Evolutionary conservation across 352 stramenopile genomes (phyloP), one percentile per base, ranked within the genome.

Genomic region (Thraustochytrium sp.): DNA sequence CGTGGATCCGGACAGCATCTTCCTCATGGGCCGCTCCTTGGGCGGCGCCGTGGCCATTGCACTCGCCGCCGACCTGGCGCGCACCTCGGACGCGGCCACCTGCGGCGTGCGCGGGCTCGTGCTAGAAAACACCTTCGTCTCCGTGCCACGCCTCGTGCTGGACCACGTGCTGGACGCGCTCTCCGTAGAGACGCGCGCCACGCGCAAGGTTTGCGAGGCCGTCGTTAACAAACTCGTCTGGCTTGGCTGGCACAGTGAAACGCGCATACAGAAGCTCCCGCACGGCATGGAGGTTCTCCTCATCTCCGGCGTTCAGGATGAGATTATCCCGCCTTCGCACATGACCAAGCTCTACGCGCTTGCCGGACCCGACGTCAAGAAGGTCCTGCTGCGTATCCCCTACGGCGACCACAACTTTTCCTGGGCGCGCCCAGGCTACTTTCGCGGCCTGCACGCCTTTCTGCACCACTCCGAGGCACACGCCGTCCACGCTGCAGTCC

Each of bases 21-120:
- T 89, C 21, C n/a, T 87, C n/a, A 89, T 89, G 53, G 88, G 88
- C 2, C 49, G 88, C 54, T 83, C 74, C 3, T 37, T 83, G 21
- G 68, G 68, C 34, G 68, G 68, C n/a, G 68, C 68, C 5, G 68
- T 80, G 13, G n/a, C n/a, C 44, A 80, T 80, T 26, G 68, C 46
- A 0, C 23, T 80, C 34, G 68, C 68, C 16, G 18, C 13, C 29
- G 26, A 44, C 16, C 36, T 61, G 29, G 68, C 65, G n/a, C 46
- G 31, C 42, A 36, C 42, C 31, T 68, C 18, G 65, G 11, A 4
- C 65, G 31, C 23, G 29, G 13, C 9, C 26, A 36, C 21, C n/a
- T 2, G 13, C 53, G 8, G 46, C 29, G 2, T 80, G 8, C 46
- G 53, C 23, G 68, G 68, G 4, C 68, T 80, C n/a, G 38, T 72